These are phyloP conservation scores for Podila epigama DNA, from an alignment of 192 early-diverging fungal genomes.

Conservation along the genomic window DNA sequence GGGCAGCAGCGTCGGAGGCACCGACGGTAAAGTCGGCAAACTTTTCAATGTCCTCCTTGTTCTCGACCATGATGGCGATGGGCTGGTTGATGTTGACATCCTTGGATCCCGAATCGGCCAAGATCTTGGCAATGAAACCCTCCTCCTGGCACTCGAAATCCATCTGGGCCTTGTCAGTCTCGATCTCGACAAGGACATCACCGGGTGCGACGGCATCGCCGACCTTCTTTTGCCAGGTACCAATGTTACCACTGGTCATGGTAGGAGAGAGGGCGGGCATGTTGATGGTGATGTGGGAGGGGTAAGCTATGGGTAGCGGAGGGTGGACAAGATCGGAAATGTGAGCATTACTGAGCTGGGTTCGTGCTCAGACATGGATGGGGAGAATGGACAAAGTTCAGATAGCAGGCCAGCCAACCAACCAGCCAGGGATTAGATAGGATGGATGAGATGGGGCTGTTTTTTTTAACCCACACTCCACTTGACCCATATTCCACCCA, in stretches of 20 bases:
- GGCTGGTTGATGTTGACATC: conserved; percentile 80
- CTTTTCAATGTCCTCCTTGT: conserved; percentile 83
- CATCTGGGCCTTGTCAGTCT: conserved; percentile 99
- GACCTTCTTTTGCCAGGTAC: conserved; percentile 92
- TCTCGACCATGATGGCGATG: conserved; percentile 90
- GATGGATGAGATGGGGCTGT: no score
- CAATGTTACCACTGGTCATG: conserved; percentile 96
- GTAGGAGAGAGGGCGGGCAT: conserved; percentile 99
- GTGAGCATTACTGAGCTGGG: not conserved
- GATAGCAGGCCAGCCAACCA: no score
- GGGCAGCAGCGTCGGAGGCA: conserved; percentile 52
- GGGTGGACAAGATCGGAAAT: not conserved
- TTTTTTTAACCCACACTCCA: no score
- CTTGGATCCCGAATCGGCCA: conserved; percentile 85
- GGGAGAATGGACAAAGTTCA: no score
- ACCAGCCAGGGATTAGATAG: no score
- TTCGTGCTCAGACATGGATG: no score
- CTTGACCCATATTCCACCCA: no score
- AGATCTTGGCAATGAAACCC: conserved; percentile 93
- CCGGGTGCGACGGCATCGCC: conserved; percentile 90
- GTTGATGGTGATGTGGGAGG: conserved; percentile 82
- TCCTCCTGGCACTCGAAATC: conserved; percentile 99
- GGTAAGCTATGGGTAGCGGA: conserved; percentile 60
- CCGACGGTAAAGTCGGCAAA: conserved; percentile 84
- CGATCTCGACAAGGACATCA: conserved; percentile 94